These are phyloP conservation scores for Aureobasidium zeae DNA, from an alignment of 2,329 filamentous ascomycete genomes.

Conservation along the genomic window DNA sequence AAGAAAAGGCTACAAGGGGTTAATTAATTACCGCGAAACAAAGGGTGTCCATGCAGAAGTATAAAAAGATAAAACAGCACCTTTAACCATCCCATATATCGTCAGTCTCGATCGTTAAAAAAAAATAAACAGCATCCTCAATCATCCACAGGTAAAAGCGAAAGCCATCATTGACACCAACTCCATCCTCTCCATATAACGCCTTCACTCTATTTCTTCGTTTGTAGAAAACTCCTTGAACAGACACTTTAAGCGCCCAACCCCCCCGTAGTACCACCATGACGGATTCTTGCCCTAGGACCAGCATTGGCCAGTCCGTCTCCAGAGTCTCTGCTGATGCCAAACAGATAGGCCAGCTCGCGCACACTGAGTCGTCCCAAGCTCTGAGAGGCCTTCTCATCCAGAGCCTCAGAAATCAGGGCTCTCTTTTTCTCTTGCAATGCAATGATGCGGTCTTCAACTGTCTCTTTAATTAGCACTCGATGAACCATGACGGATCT, in stretches of 20 bases:
- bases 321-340: constrained; percentile 19
- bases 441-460: constrained; percentile 76
- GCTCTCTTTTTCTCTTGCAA: constrained; percentile 71
- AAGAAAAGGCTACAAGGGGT: no score
- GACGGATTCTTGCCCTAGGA: constrained; percentile 3
- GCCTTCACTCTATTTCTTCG: neutral
- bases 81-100: no score
- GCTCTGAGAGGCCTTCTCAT: constrained; percentile 60
- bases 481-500: constrained; percentile 69
- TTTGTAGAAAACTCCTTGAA: neutral
- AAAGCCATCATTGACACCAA: no score
- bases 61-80: no score
- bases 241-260: constrained; percentile 1
- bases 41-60: no score
- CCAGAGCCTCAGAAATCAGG: constrained; percentile 68
- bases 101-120: no score
- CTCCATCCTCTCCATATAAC: no score
- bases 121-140: no score
- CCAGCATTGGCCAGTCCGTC: neutral
- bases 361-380: constrained; percentile 56
- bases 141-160: no score
- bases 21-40: no score
- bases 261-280: constrained; percentile 1
- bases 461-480: constrained; percentile 64
- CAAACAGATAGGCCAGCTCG: constrained; percentile 65